Evolutionary conservation across 345 rosid genomes (phyloP).

Genomic region (Conringia planisiliqua): DNA sequence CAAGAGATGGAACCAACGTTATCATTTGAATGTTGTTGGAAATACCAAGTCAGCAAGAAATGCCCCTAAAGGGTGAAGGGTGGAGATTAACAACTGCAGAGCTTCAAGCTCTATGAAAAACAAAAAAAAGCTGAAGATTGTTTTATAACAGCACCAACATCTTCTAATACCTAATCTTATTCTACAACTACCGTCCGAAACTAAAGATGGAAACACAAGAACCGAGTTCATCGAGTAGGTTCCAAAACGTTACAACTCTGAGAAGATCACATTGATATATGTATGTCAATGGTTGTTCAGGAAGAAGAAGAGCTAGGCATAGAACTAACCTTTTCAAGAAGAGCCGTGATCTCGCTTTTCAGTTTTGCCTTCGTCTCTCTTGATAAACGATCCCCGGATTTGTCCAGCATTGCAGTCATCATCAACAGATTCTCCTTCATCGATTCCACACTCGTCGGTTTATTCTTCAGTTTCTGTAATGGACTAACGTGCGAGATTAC

Average conservation of each 20-base stretch:
- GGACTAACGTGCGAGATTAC: conserved; percentile 37
- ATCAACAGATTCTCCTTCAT: conserved; percentile 81
- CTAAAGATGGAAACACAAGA: conserved; percentile 16
- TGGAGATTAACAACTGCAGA: not conserved
- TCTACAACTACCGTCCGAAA: conserved; percentile 13
- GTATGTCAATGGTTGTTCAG: conserved; percentile 17
- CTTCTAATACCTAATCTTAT: conserved; percentile 12
- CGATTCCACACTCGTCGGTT: conserved; percentile 56
- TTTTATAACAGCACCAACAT: not conserved
- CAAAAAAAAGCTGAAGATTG: conserved; percentile 1
- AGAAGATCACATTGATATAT: not conserved
- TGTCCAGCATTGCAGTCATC: conserved; percentile 86
- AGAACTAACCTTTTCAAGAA: conserved; percentile 68
- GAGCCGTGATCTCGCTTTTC: conserved; percentile 70
- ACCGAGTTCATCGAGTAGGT: not conserved
- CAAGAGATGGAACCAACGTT: not conserved
- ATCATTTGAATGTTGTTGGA: not conserved
- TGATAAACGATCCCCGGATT: conserved; percentile 73
- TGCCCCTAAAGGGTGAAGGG: not conserved
- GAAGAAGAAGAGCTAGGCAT: conserved; percentile 55
- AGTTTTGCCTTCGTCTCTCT: conserved; percentile 70
- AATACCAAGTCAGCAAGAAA: conserved; percentile 2
- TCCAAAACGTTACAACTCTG: conserved; percentile 20
- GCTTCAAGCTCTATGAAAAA: not conserved
- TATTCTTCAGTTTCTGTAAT: conserved; percentile 27